phyloP scores from a whole-genome alignment of 2,329 filamentous ascomycete species.

The Colletotrichum sp. region DNA sequence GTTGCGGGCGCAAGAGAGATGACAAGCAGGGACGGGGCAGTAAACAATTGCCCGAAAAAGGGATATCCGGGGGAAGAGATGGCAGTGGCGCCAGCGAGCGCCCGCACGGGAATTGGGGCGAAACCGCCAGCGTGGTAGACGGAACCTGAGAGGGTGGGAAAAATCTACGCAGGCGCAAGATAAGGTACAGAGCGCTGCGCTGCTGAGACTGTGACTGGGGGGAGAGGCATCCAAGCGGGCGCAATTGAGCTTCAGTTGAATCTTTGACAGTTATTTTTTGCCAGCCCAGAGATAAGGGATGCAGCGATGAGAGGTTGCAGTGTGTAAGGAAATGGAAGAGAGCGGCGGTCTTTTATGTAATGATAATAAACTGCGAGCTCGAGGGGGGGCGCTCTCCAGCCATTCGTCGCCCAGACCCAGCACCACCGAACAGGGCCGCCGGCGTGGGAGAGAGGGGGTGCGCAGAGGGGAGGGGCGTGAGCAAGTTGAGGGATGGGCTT shows the following conservation, averaged over 20 bases:
- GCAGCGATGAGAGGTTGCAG: conserved; percentile 26
- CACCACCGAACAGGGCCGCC: conserved; percentile 20
- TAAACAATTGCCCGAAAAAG: conserved; percentile 27
- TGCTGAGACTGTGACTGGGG: conserved; percentile 24
- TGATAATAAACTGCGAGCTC: conserved; percentile 23
- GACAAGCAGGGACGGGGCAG: conserved; percentile 29
- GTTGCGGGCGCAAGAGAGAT: conserved; percentile 38
- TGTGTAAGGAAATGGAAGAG: conserved; percentile 26
- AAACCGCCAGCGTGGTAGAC: conserved; percentile 33
- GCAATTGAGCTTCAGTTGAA: conserved; percentile 24
- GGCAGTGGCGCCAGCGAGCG: conserved; percentile 31
- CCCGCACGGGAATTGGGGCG: conserved; percentile 24
- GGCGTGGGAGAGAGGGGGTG: conserved; percentile 19
- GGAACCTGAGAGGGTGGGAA: conserved; percentile 37
- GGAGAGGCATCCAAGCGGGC: conserved; percentile 23
- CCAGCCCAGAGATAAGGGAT: conserved; percentile 26
- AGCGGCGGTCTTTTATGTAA: conserved; percentile 25
- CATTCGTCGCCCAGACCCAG: conserved; percentile 21
- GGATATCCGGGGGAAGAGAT: conserved; percentile 22
- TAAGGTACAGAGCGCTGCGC: conserved; percentile 22
- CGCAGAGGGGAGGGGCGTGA: not conserved
- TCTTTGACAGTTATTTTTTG: conserved; percentile 22
- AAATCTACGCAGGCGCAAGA: conserved; percentile 24
- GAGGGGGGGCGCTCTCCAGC: conserved; percentile 16
- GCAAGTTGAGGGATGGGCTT: not conserved